phyloP scores from a whole-genome alignment of 805 yeast genomes.

The Suhomyces faveliae region DNA sequence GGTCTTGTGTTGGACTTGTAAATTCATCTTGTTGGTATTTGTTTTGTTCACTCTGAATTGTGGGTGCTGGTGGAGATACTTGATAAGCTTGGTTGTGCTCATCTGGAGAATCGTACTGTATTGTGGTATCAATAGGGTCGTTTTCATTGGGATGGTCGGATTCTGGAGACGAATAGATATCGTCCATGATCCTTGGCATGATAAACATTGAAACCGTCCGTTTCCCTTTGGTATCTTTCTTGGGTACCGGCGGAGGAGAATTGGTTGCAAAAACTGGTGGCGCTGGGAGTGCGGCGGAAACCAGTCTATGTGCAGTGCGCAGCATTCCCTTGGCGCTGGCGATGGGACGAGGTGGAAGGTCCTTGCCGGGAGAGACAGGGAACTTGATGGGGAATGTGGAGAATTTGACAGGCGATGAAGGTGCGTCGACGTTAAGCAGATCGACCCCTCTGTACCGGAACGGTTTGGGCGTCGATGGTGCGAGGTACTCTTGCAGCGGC shows the following conservation, averaged over 20 bases:
- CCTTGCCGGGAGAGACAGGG: slow-evolving; percentile 2
- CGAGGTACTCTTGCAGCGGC: neutral
- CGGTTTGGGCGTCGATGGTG: neutral
- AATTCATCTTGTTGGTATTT: neutral
- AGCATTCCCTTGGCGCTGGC: neutral
- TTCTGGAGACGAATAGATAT: slow-evolving; percentile 3
- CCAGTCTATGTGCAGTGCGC: neutral
- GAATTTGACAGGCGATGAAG: neutral
- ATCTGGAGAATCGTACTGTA: neutral
- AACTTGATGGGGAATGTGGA: slow-evolving; percentile 1
- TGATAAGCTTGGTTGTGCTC: neutral
- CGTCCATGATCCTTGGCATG: slow-evolving; percentile 10
- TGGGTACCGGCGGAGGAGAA: slow-evolving; percentile 3
- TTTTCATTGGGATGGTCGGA: no score
- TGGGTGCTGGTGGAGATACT: no score
- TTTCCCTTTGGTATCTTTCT: slow-evolving; percentile 1
- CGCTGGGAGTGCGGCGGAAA: neutral
- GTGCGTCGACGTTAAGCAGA: neutral
- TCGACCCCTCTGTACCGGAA: neutral
- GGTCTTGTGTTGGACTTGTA: neutral
- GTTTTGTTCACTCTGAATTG: no score
- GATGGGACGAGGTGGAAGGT: neutral
- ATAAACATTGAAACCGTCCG: slow-evolving; percentile 13
- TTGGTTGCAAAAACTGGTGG: neutral
- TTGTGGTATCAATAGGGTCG: no score